These are phyloP conservation scores for Laguncularia racemosa DNA, from an alignment of 345 rosid species.

Conservation along the genomic window DNA sequence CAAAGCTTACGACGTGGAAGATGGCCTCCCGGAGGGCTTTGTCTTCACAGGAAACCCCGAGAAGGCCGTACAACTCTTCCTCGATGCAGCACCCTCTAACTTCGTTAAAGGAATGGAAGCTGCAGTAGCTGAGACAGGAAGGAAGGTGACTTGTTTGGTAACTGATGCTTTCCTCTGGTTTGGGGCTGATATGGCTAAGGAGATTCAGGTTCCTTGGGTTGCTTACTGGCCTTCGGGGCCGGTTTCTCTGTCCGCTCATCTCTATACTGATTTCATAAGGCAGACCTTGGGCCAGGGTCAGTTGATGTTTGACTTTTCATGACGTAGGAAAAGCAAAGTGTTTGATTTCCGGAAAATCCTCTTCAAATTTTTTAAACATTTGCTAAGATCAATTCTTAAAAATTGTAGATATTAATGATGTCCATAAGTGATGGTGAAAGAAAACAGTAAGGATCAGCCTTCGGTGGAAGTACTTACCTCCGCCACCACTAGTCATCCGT, in stretches of 20 bases:
- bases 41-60: slow-evolving; percentile 18
- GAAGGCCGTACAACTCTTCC: slow-evolving; percentile 31
- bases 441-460: no score
- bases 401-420: no score
- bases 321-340: no score
- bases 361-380: no score
- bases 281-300: slow-evolving; percentile 1
- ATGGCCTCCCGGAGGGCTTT: slow-evolving; percentile 24
- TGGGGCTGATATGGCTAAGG: slow-evolving; percentile 30
- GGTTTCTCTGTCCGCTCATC: slow-evolving; percentile 34
- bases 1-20: slow-evolving; percentile 15
- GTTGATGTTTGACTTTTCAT: slow-evolving; percentile 9
- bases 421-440: no score
- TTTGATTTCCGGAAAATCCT: no score
- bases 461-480: no score
- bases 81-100: slow-evolving; percentile 22
- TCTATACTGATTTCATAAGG: slow-evolving; percentile 36
- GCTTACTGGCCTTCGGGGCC: slow-evolving; percentile 41
- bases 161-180: slow-evolving; percentile 45
- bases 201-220: slow-evolving; percentile 43
- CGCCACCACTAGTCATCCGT: no score
- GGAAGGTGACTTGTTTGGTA: slow-evolving; percentile 25
- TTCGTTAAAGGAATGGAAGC: slow-evolving; percentile 22
- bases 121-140: slow-evolving; percentile 25
- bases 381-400: no score